Evolutionary conservation across 257 asterid genomes (phyloP).

Genomic region (Lycium ferocissimum): DNA sequence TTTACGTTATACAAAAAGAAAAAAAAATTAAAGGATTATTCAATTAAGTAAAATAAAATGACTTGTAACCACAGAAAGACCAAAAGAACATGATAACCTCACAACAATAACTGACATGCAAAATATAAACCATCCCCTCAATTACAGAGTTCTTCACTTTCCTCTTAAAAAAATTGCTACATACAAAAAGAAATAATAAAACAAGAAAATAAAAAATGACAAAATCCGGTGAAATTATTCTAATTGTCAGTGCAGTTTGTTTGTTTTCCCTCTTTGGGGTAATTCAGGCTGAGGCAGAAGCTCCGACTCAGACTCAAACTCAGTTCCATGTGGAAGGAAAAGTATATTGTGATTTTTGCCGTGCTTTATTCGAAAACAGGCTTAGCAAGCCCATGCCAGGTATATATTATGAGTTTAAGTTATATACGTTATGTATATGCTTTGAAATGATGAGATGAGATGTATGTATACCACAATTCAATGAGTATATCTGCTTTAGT

Average conservation of each 20-base stretch:
- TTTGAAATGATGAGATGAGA: neutral
- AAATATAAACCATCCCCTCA: slow-evolving; percentile 2
- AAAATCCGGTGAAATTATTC: slow-evolving; percentile 38
- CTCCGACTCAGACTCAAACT: slow-evolving; percentile 20
- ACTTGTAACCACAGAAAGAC: neutral
- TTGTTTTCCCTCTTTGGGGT: slow-evolving; percentile 39
- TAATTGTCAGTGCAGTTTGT: slow-evolving; percentile 48
- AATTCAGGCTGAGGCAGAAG: slow-evolving; percentile 16
- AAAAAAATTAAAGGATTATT: neutral
- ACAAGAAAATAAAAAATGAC: slow-evolving; percentile 46
- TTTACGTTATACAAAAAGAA: too few species aligned
- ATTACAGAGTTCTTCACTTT: neutral
- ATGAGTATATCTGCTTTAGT: neutral
- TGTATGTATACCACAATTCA: neutral
- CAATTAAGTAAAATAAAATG: neutral
- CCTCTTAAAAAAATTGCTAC: neutral
- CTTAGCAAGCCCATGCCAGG: slow-evolving; percentile 71
- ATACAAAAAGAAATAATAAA: neutral
- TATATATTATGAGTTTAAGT: slow-evolving; percentile 17
- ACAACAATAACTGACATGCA: slow-evolving; percentile 3
- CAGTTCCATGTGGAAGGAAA: slow-evolving; percentile 58
- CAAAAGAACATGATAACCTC: slow-evolving; percentile 22
- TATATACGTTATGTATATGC: neutral
- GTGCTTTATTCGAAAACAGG: slow-evolving; percentile 60
- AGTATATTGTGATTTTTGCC: slow-evolving; percentile 78